Evolutionary conservation across 176 grass and related monocot genomes (phyloP).

Genomic region (Triticum dicoccoides): DNA sequence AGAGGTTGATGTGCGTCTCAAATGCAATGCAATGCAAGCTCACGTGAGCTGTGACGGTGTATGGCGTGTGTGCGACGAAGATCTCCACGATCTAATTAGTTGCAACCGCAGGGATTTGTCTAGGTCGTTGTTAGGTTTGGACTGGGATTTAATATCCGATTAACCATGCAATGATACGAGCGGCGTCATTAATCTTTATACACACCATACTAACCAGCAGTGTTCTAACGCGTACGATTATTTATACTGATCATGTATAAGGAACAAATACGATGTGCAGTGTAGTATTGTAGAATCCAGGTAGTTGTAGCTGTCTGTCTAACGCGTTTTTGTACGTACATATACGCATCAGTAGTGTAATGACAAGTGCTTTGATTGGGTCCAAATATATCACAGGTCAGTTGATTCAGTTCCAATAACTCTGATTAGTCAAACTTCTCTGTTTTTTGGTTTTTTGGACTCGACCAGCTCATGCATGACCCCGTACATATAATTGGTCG

Average conservation of each 20-base stretch:
- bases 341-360: background rate
- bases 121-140: background rate
- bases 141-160: constrained; percentile 16
- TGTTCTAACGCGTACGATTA: too few relatives aligned
- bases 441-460: background rate
- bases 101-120: constrained; percentile 21
- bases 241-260: too few relatives aligned
- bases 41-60: constrained; percentile 37
- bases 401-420: background rate
- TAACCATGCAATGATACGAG: constrained; percentile 6
- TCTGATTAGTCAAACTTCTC: background rate
- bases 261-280: too few relatives aligned
- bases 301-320: too few relatives aligned
- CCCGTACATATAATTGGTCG: background rate
- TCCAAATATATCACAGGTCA: background rate
- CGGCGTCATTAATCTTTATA: background rate
- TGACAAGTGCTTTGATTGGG: background rate
- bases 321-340: too few relatives aligned
- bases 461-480: background rate
- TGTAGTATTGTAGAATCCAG: too few relatives aligned
- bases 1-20: background rate
- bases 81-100: background rate
- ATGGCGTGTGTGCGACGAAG: constrained; percentile 7
- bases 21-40: constrained; percentile 33
- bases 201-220: too few relatives aligned